phyloP scores from a whole-genome alignment of 768 basidiomycete species.

The button mushroom (Agaricus bisporus) region DNA sequence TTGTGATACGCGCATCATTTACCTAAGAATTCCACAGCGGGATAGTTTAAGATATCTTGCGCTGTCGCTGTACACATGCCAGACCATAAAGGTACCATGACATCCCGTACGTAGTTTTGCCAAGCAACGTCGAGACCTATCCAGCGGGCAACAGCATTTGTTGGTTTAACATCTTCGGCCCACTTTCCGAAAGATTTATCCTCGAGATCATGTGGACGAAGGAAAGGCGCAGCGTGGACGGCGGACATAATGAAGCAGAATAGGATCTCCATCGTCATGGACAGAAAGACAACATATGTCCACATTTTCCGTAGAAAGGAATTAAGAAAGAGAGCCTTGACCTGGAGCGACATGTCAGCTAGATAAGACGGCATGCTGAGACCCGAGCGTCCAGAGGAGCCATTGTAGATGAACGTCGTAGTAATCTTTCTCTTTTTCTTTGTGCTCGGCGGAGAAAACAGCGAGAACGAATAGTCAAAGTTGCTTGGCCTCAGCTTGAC shows the following conservation, averaged over 20 bases:
- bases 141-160: slow-evolving; percentile 29
- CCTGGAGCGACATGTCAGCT: slow-evolving; percentile 4
- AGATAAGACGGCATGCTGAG: slow-evolving; percentile 41
- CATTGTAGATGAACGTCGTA: slow-evolving; percentile 61
- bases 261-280: slow-evolving; percentile 35
- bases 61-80: slow-evolving; percentile 65
- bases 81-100: slow-evolving; percentile 63
- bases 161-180: slow-evolving; percentile 37
- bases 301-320: slow-evolving; percentile 17
- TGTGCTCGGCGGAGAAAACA: slow-evolving; percentile 25
- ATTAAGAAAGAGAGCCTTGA: neutral
- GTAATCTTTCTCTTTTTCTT: slow-evolving; percentile 23
- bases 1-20: slow-evolving; percentile 11
- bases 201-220: slow-evolving; percentile 22
- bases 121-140: slow-evolving; percentile 46
- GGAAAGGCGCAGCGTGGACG: slow-evolving; percentile 36
- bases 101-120: slow-evolving; percentile 42
- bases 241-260: slow-evolving; percentile 42
- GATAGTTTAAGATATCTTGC: slow-evolving; percentile 48
- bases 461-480: slow-evolving; percentile 72
- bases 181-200: slow-evolving; percentile 45
- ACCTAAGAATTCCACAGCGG: slow-evolving; percentile 64
- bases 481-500: slow-evolving; percentile 49
- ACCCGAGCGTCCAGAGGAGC: slow-evolving; percentile 47
- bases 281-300: slow-evolving; percentile 31